Conservation (phyloP, 1,284 basidiomycete genomes). For the Ceratobasidium theobromae region DNA sequence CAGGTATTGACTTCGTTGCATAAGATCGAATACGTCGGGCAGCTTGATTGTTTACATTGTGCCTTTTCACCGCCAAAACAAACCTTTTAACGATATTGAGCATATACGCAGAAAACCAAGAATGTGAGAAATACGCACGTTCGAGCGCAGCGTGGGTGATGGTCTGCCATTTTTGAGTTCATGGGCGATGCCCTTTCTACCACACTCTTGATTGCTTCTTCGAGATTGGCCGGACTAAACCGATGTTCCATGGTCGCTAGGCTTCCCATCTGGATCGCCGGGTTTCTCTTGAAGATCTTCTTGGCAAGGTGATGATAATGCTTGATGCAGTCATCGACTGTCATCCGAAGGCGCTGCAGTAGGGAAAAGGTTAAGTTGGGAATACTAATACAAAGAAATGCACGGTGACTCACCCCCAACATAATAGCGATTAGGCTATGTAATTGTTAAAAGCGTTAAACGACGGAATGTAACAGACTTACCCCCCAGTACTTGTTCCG, state of each 20-base stretch:
- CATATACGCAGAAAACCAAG: background rate
- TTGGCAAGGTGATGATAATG: slow-evolving; percentile 41
- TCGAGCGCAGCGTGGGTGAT: slow-evolving; percentile 15
- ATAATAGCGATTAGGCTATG: slow-evolving; percentile 46
- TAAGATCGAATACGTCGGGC: slow-evolving; percentile 22
- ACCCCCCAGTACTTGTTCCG: slow-evolving; percentile 34
- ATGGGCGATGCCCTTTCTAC: background rate
- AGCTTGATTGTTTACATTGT: slow-evolving; percentile 19
- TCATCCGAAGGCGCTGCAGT: slow-evolving; percentile 42
- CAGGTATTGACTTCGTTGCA: background rate
- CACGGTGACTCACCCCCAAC: slow-evolving; percentile 39
- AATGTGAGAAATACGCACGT: background rate
- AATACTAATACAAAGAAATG: background rate
- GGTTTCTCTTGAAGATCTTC: slow-evolving; percentile 39
- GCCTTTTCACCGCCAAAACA: slow-evolving; percentile 18
- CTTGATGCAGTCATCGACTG: slow-evolving; percentile 42
- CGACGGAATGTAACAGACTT: background rate
- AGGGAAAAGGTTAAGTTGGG: background rate
- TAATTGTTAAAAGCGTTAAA: background rate
- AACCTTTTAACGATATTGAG: background rate
- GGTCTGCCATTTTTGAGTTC: slow-evolving; percentile 21
- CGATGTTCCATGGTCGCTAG: slow-evolving; percentile 2
- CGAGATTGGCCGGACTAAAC: slow-evolving; percentile 23
- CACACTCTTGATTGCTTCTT: slow-evolving; percentile 26
- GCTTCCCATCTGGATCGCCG: background rate